Evolutionary conservation across 2,329 filamentous ascomycete species (phyloP).

Genomic region (Didymella pinodella): DNA sequence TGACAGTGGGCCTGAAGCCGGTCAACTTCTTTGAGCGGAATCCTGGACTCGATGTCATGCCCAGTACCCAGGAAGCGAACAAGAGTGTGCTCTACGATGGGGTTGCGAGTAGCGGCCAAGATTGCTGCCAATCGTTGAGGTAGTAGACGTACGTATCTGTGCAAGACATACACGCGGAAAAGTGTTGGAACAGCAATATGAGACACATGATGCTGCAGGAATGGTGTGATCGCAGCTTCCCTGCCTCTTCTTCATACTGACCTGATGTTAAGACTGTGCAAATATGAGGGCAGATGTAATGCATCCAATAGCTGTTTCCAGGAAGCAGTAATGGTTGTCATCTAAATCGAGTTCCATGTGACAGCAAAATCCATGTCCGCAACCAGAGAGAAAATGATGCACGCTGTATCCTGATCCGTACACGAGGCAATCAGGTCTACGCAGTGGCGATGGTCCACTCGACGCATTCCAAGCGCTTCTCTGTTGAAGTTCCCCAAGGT

Average conservation of each 20-base stretch:
- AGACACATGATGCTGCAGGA: no score
- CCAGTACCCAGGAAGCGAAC: conserved; percentile 31
- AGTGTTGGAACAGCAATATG: no score
- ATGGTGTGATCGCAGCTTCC: no score
- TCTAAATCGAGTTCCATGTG: neutral
- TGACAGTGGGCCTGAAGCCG: conserved; percentile 35
- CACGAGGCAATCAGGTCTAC: neutral
- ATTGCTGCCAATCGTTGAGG: neutral
- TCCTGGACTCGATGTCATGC: conserved; percentile 35
- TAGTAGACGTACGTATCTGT: neutral
- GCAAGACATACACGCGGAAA: neutral
- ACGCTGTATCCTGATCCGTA: neutral
- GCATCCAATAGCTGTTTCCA: neutral
- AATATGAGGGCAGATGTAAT: neutral
- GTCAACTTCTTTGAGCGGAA: conserved; percentile 38
- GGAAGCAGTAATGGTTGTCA: no score
- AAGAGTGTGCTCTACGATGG: conserved; percentile 29
- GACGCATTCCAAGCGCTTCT: neutral
- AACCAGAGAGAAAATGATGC: neutral
- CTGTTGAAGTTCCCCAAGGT: neutral
- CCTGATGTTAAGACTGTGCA: neutral
- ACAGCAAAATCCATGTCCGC: neutral
- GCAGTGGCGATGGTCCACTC: neutral
- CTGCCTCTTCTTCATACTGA: neutral
- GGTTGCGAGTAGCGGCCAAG: neutral